A percentile compares a stretch with the other conserved stretches of the same genome.
phyloP scores from a whole-genome alignment of 139 green algal genomes.

The Tetratostichococcus sp. region DNA sequence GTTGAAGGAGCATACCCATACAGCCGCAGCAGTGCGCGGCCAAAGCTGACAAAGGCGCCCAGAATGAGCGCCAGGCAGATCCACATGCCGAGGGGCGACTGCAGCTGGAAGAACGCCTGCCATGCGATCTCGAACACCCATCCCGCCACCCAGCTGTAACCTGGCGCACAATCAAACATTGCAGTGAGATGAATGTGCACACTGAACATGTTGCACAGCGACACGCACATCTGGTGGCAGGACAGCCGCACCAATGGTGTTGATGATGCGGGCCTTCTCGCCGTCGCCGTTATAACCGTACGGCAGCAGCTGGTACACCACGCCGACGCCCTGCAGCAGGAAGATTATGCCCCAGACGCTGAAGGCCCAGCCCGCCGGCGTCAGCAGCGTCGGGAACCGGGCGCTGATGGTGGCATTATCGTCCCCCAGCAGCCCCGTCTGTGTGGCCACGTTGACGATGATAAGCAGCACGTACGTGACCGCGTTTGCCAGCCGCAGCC shows the following conservation, averaged over 20 bases:
- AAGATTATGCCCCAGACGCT: conserved; percentile 69
- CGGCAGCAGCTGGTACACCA: conserved; percentile 33
- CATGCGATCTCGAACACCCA: conserved; percentile 49
- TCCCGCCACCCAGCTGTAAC: conserved; percentile 40
- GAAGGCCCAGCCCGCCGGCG: conserved; percentile 52
- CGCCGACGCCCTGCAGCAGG: conserved; percentile 40
- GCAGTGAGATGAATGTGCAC: neutral
- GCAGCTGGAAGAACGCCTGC: conserved; percentile 47
- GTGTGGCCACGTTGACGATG: conserved; percentile 37
- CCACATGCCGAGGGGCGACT: conserved; percentile 36
- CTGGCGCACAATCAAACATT: conserved; percentile 6
- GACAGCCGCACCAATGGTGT: conserved; percentile 21
- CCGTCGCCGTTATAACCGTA: conserved; percentile 19
- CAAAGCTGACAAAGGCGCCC: conserved; percentile 25
- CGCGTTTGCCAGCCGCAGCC: conserved; percentile 7
- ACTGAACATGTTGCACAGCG: no score
- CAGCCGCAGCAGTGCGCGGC: conserved; percentile 25
- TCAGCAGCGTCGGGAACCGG: conserved; percentile 42
- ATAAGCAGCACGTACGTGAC: conserved; percentile 28
- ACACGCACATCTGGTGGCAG: no score
- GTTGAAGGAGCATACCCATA: conserved; percentile 23
- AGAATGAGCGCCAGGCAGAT: conserved; percentile 38
- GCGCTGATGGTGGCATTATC: conserved; percentile 44
- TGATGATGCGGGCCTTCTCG: conserved; percentile 25
- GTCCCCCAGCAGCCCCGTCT: conserved; percentile 35